phyloP scores from a whole-genome alignment of 805 yeast species.

The Lachancea sp. region DNA sequence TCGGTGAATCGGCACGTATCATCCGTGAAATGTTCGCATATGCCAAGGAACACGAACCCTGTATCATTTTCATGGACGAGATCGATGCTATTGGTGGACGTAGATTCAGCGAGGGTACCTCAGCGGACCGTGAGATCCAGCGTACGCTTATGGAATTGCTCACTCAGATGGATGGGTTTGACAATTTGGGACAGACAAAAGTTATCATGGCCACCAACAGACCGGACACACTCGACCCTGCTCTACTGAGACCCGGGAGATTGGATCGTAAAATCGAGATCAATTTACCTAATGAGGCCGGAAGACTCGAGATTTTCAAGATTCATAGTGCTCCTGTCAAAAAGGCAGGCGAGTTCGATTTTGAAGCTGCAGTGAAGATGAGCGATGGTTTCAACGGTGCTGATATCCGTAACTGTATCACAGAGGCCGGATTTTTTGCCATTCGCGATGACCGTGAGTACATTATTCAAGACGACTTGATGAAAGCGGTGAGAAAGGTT shows the following conservation, averaged over 20 bases:
- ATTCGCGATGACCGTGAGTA: constrained; percentile 96
- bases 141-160: constrained; percentile 95
- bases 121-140: constrained; percentile 97
- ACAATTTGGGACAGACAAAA: constrained; percentile 91
- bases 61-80: constrained; percentile 98
- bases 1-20: constrained; percentile 94
- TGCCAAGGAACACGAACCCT: constrained; percentile 96
- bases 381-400: constrained; percentile 99
- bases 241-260: constrained; percentile 94
- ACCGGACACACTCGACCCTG: constrained; percentile 97
- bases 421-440: constrained; percentile 99
- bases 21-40: constrained; percentile 97
- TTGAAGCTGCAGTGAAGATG: constrained; percentile 96
- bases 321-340: constrained; percentile 81
- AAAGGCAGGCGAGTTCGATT: constrained; percentile 93
- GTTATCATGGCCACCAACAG: constrained; percentile 99
- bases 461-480: constrained; percentile 84
- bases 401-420: constrained; percentile 89
- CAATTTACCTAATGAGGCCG: constrained; percentile 92
- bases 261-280: constrained; percentile 95
- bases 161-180: constrained; percentile 98
- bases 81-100: constrained; percentile 99
- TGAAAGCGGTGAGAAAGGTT: constrained; percentile 98
- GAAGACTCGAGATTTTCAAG: constrained; percentile 88
- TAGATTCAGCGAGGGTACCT: constrained; percentile 94